A percentile compares a stretch with the other conserved stretches of the same genome.
These are phyloP conservation scores for Beta corolliflora DNA, from an alignment of 179 eudicot species.

Conservation along the genomic window DNA sequence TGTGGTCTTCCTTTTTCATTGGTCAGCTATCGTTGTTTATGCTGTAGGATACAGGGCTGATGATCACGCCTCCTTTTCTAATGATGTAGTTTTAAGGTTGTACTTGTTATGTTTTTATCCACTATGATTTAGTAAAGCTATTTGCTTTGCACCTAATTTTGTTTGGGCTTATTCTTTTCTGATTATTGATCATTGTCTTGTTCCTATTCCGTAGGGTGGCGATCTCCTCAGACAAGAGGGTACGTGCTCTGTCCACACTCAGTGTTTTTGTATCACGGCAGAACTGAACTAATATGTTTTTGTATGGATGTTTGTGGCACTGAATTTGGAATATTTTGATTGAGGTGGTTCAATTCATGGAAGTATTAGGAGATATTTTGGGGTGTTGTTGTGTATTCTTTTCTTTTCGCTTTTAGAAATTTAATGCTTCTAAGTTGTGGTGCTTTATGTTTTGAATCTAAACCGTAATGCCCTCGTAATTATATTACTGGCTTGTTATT, in stretches of 20 bases:
- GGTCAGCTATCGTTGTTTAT: constrained; percentile 86
- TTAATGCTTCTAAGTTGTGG: not conserved
- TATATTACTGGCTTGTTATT: not conserved
- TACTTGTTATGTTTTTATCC: constrained; percentile 52
- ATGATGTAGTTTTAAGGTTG: constrained; percentile 93
- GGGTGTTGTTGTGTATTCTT: not conserved
- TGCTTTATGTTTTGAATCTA: not conserved
- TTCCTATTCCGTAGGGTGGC: constrained; percentile 72
- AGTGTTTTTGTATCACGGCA: not conserved
- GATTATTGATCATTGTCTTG: constrained; percentile 27
- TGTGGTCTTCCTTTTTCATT: constrained; percentile 59
- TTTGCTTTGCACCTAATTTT: constrained; percentile 26
- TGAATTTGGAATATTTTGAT: not conserved
- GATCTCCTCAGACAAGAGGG: constrained; percentile 80
- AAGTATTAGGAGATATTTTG: not conserved
- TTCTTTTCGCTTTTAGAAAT: not conserved
- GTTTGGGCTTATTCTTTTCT: constrained; percentile 8
- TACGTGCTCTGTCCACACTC: constrained; percentile 38
- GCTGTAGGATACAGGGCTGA: constrained; percentile 96
- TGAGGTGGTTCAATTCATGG: not conserved
- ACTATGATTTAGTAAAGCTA: constrained; percentile 38
- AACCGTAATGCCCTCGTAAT: not conserved
- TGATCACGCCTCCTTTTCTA: constrained; percentile 88
- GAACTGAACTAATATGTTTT: not conserved
- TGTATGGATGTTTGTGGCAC: not conserved